Conservation (phyloP, 805 yeast genomes). For the Saturnispora sanitii region DNA sequence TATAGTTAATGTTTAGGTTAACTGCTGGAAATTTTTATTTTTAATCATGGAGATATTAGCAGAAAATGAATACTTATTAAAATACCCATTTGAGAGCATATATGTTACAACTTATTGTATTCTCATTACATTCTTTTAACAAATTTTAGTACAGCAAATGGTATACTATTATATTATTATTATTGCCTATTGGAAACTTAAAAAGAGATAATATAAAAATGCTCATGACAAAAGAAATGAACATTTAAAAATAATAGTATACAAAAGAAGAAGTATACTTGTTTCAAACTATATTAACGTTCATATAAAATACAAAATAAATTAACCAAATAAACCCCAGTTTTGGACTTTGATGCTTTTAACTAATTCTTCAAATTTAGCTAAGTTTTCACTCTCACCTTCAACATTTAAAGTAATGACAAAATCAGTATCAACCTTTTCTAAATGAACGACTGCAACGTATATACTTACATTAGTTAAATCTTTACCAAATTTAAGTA, state of each 20-base stretch:
- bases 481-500: constrained; percentile 6
- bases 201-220: no score
- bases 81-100: no score
- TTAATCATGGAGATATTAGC: not conserved
- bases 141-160: no score
- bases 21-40: not conserved
- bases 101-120: no score
- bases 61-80: no score
- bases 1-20: not conserved
- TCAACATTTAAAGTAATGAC: constrained; percentile 1
- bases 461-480: not conserved
- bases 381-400: not conserved
- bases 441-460: constrained; percentile 5
- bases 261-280: not conserved
- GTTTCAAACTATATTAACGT: not conserved
- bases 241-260: not conserved
- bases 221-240: no score
- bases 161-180: no score
- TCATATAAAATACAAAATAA: not conserved
- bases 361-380: not conserved
- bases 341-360: constrained; percentile 2
- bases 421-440: not conserved
- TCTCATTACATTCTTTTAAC: no score
- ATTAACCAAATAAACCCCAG: constrained; percentile 7
- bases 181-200: no score